Conservation (phyloP, 768 basidiomycete genomes). For the Dendrothele bispora region DNA sequence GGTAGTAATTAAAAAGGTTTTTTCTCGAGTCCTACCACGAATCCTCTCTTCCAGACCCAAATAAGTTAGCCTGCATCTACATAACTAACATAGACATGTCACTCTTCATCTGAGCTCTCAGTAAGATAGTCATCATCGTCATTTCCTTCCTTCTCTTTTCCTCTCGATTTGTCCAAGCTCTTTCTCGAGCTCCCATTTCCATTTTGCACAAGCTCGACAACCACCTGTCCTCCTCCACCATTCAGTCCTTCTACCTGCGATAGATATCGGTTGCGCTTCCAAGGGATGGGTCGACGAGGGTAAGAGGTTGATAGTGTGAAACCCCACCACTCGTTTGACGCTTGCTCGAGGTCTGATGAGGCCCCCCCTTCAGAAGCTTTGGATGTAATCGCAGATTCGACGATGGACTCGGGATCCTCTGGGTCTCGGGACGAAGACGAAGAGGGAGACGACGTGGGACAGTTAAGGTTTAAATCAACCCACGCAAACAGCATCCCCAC, state of each 20-base stretch:
- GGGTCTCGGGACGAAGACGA: conserved; percentile 15
- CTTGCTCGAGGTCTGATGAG: not conserved
- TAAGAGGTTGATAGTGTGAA: conserved; percentile 72
- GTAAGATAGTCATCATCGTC: conserved; percentile 10
- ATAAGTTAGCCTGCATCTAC: too few relatives aligned
- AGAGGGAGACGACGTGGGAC: conserved; percentile 42
- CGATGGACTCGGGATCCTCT: conserved; percentile 30
- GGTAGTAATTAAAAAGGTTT: too few relatives aligned
- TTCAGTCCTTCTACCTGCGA: conserved; percentile 47
- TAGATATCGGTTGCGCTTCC: conserved; percentile 39
- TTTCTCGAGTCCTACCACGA: too few relatives aligned
- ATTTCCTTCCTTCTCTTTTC: not conserved
- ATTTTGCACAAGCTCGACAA: conserved; percentile 47
- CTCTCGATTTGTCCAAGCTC: not conserved
- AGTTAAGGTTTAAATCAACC: conserved; percentile 59
- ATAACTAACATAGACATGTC: too few relatives aligned
- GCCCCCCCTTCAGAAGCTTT: too few relatives aligned
- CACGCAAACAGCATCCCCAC: conserved; percentile 71
- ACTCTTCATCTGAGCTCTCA: conserved; percentile 7
- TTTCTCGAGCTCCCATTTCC: not conserved
- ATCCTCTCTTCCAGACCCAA: too few relatives aligned
- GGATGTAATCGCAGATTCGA: conserved; percentile 27
- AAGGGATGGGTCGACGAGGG: conserved; percentile 64
- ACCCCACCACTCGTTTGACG: conserved; percentile 60
- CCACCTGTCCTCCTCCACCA: conserved; percentile 62